Base-by-base conservation (phyloP, 2,329 filamentous ascomycete species). In the Botrytis medusae region DNA sequence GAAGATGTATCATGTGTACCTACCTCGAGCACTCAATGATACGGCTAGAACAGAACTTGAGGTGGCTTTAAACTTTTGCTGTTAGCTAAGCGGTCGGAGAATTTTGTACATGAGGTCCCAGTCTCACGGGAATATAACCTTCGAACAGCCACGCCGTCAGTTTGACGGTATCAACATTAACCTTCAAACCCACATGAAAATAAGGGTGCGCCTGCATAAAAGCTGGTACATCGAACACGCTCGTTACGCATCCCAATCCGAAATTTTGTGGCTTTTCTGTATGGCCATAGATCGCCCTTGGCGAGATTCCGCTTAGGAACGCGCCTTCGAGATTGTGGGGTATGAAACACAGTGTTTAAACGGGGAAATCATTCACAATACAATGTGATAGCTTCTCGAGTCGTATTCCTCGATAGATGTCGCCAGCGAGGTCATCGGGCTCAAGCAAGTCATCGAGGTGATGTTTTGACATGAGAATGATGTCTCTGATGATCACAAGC, bases 401-500 rank as follows among this genome's bases (percentile, higher is more conserved):
- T 68, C 42, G 65, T 57, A 44, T 57, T 32, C 18, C 48, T 68
- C 34, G 34, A 68, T 8, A 14, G 16, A 16, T 22, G 32, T 32
- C 34, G 6, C 29, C 37, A 20, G 6, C 37, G 4, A 57, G 65
- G 65, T 68, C 65, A 68, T 68, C 65, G 20, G 65, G 40, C 54
- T 68, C 20, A 37, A 32, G 25, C 10, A 22, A 68, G 37, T 57
- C 37, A 10, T 42, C n/a, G 46, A 68, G n/a, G 29, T 68, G 25
- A 29, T 68, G 37, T 68, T 42, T 57, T 7, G n/a, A 57, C 9
- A 29, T 57, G 48, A 68, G 48, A 57, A 37, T 68, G 34, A 42
- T 68, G 25, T 68, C 25, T 68, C 40, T 10, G 16, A 32, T 68
- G 65, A 68, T 68, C 65, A 68, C 65, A 68, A 68, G 65, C 48